Evolutionary conservation across 208 protist species (phyloP).

Genomic region (Wallacemonas collosoma): DNA sequence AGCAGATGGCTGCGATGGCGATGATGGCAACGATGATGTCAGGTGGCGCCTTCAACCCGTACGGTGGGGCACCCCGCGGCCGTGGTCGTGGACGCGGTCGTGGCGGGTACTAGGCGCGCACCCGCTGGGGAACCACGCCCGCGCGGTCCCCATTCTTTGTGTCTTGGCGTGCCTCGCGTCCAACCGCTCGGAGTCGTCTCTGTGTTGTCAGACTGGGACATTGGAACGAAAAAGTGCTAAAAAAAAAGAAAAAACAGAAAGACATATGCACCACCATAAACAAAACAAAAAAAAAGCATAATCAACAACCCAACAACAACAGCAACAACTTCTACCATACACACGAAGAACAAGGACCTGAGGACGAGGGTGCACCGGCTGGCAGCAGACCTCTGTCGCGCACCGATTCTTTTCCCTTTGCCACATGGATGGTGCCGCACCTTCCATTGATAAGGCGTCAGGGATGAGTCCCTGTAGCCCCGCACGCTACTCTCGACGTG

Average conservation of each 20-base stretch:
- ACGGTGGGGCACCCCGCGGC: slow-evolving; percentile 30
- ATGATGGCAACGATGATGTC: slow-evolving; percentile 89
- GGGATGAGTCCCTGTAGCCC: too few relatives aligned
- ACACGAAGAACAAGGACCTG: not conserved
- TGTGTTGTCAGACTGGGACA: not conserved
- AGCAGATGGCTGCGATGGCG: slow-evolving; percentile 73
- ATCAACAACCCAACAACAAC: not conserved
- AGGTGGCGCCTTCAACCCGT: slow-evolving; percentile 66
- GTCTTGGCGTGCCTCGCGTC: too few relatives aligned
- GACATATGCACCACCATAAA: slow-evolving; percentile 4
- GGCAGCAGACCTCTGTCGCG: too few relatives aligned
- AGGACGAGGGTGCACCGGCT: too few relatives aligned
- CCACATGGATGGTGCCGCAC: too few relatives aligned
- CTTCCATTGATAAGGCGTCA: too few relatives aligned
- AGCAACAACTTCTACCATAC: not conserved
- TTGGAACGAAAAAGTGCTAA: slow-evolving; percentile 13
- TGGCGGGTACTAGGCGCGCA: slow-evolving; percentile 25
- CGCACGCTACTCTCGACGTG: too few relatives aligned
- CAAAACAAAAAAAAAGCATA: slow-evolving; percentile 16
- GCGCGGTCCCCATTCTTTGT: too few relatives aligned
- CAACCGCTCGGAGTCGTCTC: too few relatives aligned
- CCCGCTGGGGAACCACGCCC: not conserved
- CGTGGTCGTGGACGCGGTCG: slow-evolving; percentile 44
- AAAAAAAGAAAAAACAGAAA: slow-evolving; percentile 27
- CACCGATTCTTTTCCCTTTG: too few relatives aligned